These are phyloP conservation scores for Helicostylum pulchrum DNA, from an alignment of 192 early-diverging fungal species.

Conservation along the genomic window DNA sequence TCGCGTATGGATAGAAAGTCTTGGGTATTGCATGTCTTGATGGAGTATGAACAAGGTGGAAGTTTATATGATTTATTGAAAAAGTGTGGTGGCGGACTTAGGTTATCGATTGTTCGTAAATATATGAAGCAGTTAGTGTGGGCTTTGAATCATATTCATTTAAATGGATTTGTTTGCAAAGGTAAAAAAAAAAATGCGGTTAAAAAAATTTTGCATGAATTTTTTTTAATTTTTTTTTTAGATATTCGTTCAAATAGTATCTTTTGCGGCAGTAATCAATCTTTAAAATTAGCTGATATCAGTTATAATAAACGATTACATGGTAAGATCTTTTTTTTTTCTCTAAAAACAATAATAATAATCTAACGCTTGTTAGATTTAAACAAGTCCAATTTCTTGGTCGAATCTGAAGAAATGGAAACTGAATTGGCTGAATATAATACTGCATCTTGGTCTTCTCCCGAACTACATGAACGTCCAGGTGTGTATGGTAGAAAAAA, in stretches of 20 bases:
- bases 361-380: conserved; percentile 17
- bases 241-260: conserved; percentile 45
- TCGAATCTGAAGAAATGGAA: background rate
- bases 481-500: conserved; percentile 64
- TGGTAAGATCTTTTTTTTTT: conserved; percentile 30
- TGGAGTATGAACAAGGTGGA: conserved; percentile 47
- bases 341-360: background rate
- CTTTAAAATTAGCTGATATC: conserved; percentile 61
- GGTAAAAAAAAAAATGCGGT: conserved; percentile 25
- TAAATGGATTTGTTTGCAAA: conserved; percentile 65
- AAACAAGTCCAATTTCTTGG: conserved; percentile 27
- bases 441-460: conserved; percentile 42
- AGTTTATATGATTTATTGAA: conserved; percentile 63
- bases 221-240: conserved; percentile 32
- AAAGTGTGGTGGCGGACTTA: conserved; percentile 57
- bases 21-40: conserved; percentile 50
- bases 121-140: conserved; percentile 69
- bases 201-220: too few species aligned
- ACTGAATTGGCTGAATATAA: background rate
- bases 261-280: conserved; percentile 41
- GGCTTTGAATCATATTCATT: conserved; percentile 60
- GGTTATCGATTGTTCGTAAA: conserved; percentile 44
- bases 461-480: conserved; percentile 60
- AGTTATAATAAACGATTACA: conserved; percentile 62
- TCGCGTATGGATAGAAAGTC: conserved; percentile 12